These are phyloP conservation scores for Melastoma candidum DNA, from an alignment of 441 rosid species.

Conservation along the genomic window DNA sequence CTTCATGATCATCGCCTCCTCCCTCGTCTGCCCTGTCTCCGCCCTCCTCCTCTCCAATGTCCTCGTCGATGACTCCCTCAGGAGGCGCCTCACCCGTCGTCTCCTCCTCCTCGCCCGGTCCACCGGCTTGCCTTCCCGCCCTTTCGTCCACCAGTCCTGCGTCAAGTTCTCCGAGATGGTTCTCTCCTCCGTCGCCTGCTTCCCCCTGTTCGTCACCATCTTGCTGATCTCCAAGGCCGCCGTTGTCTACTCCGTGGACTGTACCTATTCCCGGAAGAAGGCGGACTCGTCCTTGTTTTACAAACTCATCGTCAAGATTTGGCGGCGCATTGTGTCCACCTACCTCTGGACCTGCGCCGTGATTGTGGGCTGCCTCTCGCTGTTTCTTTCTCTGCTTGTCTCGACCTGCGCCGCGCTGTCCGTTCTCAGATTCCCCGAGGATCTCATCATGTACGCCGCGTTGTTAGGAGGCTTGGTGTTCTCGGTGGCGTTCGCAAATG, in stretches of 20 bases:
- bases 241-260: slow-evolving; percentile 68
- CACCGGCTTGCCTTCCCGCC: slow-evolving; percentile 57
- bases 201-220: slow-evolving; percentile 61
- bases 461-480: slow-evolving; percentile 49
- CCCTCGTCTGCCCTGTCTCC: slow-evolving; percentile 76
- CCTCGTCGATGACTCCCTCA: slow-evolving; percentile 59
- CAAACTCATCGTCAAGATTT: slow-evolving; percentile 36
- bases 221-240: slow-evolving; percentile 61
- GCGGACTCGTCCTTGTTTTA: slow-evolving; percentile 43
- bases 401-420: slow-evolving; percentile 40
- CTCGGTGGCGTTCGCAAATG: slow-evolving; percentile 75
- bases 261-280: slow-evolving; percentile 49
- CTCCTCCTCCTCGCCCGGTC: slow-evolving; percentile 60
- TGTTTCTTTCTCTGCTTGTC: slow-evolving; percentile 59
- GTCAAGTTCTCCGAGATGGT: slow-evolving; percentile 59
- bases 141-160: slow-evolving; percentile 56
- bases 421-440: slow-evolving; percentile 47
- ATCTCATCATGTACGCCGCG: slow-evolving; percentile 45
- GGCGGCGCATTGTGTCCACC: slow-evolving; percentile 56
- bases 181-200: slow-evolving; percentile 57
- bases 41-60: slow-evolving; percentile 56
- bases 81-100: slow-evolving; percentile 43
- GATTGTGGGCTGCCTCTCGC: slow-evolving; percentile 46
- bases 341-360: slow-evolving; percentile 63
- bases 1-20: slow-evolving; percentile 48